Evolutionary conservation across 257 asterid species (phyloP), one percentile per base, ranked within the genome.

Genomic region (Nicotiana tabacum): DNA sequence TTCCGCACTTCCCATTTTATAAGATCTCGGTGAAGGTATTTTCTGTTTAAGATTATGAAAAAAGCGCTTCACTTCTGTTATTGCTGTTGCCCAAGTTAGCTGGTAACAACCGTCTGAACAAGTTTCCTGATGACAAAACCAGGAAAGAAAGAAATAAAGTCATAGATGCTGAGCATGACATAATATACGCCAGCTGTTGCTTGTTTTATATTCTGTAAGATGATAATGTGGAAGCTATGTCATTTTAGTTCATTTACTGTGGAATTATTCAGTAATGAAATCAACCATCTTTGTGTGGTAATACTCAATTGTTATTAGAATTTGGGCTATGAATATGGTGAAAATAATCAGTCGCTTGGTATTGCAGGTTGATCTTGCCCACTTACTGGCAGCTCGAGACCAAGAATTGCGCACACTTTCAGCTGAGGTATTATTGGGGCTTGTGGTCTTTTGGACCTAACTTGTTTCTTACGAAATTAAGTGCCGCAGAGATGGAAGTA

Each of bases 301-400:
- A 51, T 51, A 16, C 64, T 51, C 65, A 76, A 76, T 29, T 51
- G 9, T 16, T 74, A 74, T 74, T 74, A 17, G 79, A 46, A 17
- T 74, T 48, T 48, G 62, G 43, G 18, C 80, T 5, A 72, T 24
- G 24, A 74, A 74, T 46, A 48, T 48, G 27, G 62, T 82, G 87
- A 74, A 74, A 76, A 27, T 15, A 53, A 15, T 76, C 43, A 76
- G 21, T 30, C 9, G 5, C 80, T 76, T 51, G 80, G 77, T 84
- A 55, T 64, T 91, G 86, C 90, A 96, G 98, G 98, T 93, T 88
- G 99, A 96, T 88, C 98, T 96, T 83, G 98, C 97, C 43, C 99
- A 94, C 87, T 86, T 93, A 77, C 89, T 96, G 84, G 97, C 99
- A 67, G 91, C 97, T 89, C 94, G 99, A 65, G 99, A 96, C 89